Evolutionary conservation across 805 yeast genomes (phyloP), one percentile per base, ranked within the genome.

Genomic region (Clavispora fructus): DNA sequence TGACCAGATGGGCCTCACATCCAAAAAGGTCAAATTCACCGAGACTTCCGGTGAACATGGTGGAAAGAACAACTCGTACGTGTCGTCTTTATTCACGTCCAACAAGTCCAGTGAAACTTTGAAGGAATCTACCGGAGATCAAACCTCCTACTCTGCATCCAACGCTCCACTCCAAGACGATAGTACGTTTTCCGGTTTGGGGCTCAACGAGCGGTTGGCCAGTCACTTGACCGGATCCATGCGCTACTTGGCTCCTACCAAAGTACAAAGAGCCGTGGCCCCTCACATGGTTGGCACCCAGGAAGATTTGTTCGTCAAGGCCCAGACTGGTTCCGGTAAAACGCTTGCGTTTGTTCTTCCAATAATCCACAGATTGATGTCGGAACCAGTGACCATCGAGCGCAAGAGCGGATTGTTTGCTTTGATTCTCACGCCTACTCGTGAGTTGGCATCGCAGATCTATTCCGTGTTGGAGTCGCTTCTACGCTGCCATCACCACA

Each of bases 281-380:
- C 96, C 98, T 82, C 27, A 54, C 78, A 45, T 64, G 30, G 46
- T 52, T 13, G 49, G 58, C 16, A 48, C 59, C 27, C 68, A 75
- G 17, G 65, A 71, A 29, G 99, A 94, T 65, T 68, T 90, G 46
- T 86, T 94, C 54, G 86, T 94, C 40, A 95, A 90, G 60, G 97
- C 99, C 0, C 97, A 95, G 66, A 94, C 99, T 0, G 99, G 99
- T 44, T 91, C 98, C 0, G 99, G 99, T 65, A 94, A 94, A 65
- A 94, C 99, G 0, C 67, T 94, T 46, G 83, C 98, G 0, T 95
- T 87, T 62, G 70, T 85, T 3, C 68, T 95, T 33, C 99, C 99
- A 1, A 83, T 95, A 17, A 64, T 92, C 51, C 82, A 87, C 52
- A 77, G 80, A 48, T 71, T 94, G 38, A 79, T 89, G 79, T 65